Evolutionary conservation across 2,329 filamentous ascomycete species (phyloP), one percentile per base, ranked within the genome.

Genomic region (Colletotrichum chlorophyti): DNA sequence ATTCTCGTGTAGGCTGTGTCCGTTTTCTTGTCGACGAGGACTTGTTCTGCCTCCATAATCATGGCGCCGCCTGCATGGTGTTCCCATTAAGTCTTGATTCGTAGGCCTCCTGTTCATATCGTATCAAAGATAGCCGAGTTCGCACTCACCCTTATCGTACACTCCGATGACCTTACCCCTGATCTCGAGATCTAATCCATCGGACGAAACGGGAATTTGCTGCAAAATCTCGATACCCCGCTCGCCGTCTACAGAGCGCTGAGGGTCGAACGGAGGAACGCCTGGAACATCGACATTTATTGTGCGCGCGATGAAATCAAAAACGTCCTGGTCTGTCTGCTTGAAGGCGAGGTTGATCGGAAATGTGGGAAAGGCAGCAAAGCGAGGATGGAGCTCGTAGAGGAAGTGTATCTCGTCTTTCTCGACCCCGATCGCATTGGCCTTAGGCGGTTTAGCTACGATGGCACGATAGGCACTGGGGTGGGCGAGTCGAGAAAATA

Each of bases 281-380:
- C 72, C 74, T 2, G 76, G 76, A 1, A 78, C 70, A 6, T 69
- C 63, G 29, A 62, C 68, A 1, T 68, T 61, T 2, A 70, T 70
- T 24, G 70, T 72, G 21, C 71, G 71, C 6, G 70, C 65, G 62
- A 74, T 69, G 62, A 76, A 78, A 64, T 78, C 72, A 53, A 73
- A 75, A 37, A 79, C 75, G 61, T 79, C 77, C 54, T 77, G 74
- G 47, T 74, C 71, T 6, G 76, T 76, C 64, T 75, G 72, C 65
- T 79, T 80, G 66, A 78, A 79, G 32, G 70, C 69, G 5, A 79
- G 69, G 53, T 78, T 78, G 63, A 78, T 73, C 24, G 77, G 73
- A 54, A 79, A 80, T 0, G 77, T 80, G n/a, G 78, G 78, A 60
- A 80, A 80, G 6, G 67, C 68, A 14, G 76, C 72, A 42, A 80